Base-by-base conservation (phyloP, 257 asterid genomes). In the Cinchona pubescens region DNA sequence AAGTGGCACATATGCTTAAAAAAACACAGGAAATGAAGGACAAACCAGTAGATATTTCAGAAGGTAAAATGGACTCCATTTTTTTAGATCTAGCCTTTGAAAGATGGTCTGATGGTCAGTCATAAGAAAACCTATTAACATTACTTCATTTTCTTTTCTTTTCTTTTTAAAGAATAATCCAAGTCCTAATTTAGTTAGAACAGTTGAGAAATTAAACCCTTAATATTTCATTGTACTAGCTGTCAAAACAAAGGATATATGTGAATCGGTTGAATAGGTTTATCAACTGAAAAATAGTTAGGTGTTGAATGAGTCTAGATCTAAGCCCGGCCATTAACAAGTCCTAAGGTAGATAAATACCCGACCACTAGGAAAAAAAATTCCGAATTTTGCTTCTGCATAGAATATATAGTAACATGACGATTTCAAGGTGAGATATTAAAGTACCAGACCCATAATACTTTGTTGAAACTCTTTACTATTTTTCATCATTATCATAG, bases 61-160 rank as follows among this genome's bases (percentile, higher is more conserved):
- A 67, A 75, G 68, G 68, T 75, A 75, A 67, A 40, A 38, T 66
- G 68, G 74, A 75, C 59, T 75, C 74, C 79, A 75, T 75, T 40
- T 53, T 75, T 51, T 53, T n/a, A n/a, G 59, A 30, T 75, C 32
- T 35, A 55, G 46, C 1, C n/a, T 35, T n/a, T 23, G 60, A 59
- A 34, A 43, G n/a, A n/a, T n/a, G n/a, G n/a, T n/a, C n/a, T n/a
- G n/a, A 56, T 35, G 66, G 65, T 38, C 40, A 72, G 29, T 71
- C 5, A 72, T 71, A 72, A 61, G 69, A 60, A 73, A 58, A 40
- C 45, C 10, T 40, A 40, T 40, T 40, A 40, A 40, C 45, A 40
- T 40, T 40, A 40, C 42, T n/a, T n/a, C n/a, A n/a, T n/a, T n/a
- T n/a, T n/a, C n/a, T n/a, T n/a, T n/a, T n/a, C n/a, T n/a, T n/a